These are phyloP conservation scores for Colletotrichum cuscutae DNA, from an alignment of 2,329 filamentous ascomycete genomes.

Conservation along the genomic window DNA sequence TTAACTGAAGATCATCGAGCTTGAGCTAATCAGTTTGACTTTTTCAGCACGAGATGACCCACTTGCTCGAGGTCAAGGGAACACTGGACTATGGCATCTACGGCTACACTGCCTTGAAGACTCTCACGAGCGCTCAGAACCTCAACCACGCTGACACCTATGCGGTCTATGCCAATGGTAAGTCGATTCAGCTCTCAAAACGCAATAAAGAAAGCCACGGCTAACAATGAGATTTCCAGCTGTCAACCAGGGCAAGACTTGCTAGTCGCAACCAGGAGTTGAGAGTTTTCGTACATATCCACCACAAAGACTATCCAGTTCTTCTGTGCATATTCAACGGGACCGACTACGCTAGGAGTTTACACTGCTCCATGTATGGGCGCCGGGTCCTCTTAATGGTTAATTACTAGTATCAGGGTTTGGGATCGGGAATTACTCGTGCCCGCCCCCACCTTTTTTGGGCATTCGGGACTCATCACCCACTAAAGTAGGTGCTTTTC, in stretches of 20 bases:
- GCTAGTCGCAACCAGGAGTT: background rate
- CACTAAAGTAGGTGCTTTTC: too few species aligned
- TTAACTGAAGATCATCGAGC: background rate
- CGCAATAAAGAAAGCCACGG: background rate
- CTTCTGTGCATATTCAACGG: constrained; percentile 8
- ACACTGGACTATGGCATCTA: constrained; percentile 48
- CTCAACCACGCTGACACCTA: constrained; percentile 37
- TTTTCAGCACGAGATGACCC: constrained; percentile 74
- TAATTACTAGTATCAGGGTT: background rate
- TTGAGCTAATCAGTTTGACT: constrained; percentile 63
- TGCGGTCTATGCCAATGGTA: constrained; percentile 35
- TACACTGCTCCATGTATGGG: background rate
- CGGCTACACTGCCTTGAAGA: constrained; percentile 32
- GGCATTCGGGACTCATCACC: too few species aligned
- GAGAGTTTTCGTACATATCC: background rate
- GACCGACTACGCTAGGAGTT: background rate
- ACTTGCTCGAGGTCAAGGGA: constrained; percentile 65
- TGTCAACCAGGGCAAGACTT: constrained; percentile 15
- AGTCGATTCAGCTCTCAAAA: background rate
- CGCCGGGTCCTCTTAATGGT: background rate
- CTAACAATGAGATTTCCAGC: background rate
- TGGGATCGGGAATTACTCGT: background rate
- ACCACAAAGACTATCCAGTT: background rate
- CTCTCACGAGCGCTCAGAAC: constrained; percentile 24
- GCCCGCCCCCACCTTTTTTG: too few species aligned